Evolutionary conservation across 2,329 filamentous ascomycete species (phyloP), one percentile per base, ranked within the genome.

Genomic region (Penicillium capsulatum): DNA sequence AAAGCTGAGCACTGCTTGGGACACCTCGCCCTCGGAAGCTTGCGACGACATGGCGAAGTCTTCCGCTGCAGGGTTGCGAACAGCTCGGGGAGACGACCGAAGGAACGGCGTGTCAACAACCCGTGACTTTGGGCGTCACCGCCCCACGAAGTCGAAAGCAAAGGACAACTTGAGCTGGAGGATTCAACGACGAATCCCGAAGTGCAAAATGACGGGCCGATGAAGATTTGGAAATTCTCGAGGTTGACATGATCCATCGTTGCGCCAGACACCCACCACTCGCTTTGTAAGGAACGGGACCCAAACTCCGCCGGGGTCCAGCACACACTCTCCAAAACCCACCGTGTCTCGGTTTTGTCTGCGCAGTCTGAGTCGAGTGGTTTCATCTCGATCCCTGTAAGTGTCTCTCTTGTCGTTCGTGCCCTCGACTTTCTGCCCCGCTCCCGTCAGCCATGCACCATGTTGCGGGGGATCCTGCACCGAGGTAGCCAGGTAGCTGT

Each of bases 1-100:
- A 54, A 83, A 86, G 44, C 79, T 70, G 40, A 87, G 76, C 29
- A 88, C 67, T 3, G 80, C 79, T 45, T 76, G 71, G 49, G 77
- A 78, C 38, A 83, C 63, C 34, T 63, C 55, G 17, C 59, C 45
- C 48, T 63, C 63, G 47, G 67, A 49, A 34, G 40, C 62, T 53
- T 65, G 71, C 28, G 28, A n/a, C 64, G 51, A 43, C 45, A 53
- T 54, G 17, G 13, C 19, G 19, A 22, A 22, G 19, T 22, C 5
- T 22, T 5, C 9, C 19, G 33, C 42, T 14, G 8, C 24, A 28
- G 20, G 14, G 13, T 34, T 24, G 29, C 14, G 17, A 24, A 24
- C 22, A 19, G 14, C 20, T 24, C 29, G 13, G 11, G 10, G 8
- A 11, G n/a, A 19, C n/a, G 17, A 13, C 4, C 24, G 26, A 35